These are phyloP conservation scores for Mycena capillaripes DNA, from an alignment of 768 basidiomycete genomes.

Conservation along the genomic window DNA sequence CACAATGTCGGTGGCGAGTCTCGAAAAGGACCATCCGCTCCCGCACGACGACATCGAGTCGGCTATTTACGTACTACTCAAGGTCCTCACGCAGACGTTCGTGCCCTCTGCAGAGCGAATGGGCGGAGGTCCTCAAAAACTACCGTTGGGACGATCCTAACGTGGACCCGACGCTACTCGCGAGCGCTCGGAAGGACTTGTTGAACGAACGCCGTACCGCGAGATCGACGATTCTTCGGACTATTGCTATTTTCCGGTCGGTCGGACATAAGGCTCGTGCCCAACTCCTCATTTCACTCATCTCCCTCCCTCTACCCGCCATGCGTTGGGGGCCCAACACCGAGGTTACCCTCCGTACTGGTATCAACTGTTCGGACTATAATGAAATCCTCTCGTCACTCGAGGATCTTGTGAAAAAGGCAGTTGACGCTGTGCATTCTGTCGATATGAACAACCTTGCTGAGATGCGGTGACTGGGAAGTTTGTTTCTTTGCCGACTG, in stretches of 20 bases:
- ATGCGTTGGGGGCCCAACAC: too few relatives aligned
- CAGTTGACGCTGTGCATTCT: conserved; percentile 16
- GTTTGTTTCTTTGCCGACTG: neutral
- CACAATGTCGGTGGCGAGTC: conserved; percentile 23
- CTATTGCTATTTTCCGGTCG: too few relatives aligned
- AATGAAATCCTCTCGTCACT: conserved; percentile 16
- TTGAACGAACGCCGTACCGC: too few relatives aligned
- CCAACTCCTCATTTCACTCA: neutral
- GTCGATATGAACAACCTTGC: neutral
- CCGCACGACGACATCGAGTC: conserved; percentile 34
- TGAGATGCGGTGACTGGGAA: neutral
- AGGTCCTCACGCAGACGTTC: conserved; percentile 27
- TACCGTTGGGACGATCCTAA: conserved; percentile 19
- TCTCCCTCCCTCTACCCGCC: conserved; percentile 19
- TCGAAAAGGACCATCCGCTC: neutral
- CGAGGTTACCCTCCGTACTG: neutral
- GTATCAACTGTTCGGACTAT: conserved; percentile 3
- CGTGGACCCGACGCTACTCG: neutral
- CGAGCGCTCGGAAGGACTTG: too few relatives aligned
- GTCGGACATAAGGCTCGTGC: conserved; percentile 7
- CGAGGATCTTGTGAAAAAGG: conserved; percentile 16
- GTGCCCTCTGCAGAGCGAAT: conserved; percentile 14
- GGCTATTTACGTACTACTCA: conserved; percentile 26
- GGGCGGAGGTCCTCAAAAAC: neutral
- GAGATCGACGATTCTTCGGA: too few relatives aligned